A percentile compares a stretch with the other conserved stretches of the same genome.
Evolutionary conservation across 2,329 filamentous ascomycete species (phyloP).

Genomic region (Tolypocladium amazonense): DNA sequence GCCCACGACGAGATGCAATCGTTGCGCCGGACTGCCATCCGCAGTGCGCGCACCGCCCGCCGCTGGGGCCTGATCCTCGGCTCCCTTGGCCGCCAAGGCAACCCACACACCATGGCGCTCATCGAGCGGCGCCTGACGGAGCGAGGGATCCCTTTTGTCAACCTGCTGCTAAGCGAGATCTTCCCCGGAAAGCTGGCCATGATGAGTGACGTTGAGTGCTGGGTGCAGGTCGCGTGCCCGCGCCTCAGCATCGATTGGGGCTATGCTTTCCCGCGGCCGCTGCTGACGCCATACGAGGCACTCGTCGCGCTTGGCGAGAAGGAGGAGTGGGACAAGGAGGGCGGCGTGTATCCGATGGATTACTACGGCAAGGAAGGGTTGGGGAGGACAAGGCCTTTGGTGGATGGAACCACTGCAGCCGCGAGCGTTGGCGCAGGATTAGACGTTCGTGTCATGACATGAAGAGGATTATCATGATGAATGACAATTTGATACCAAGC

Average conservation of each 20-base stretch:
- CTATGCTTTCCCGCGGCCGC: conserved; percentile 80
- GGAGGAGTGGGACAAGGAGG: conserved; percentile 55
- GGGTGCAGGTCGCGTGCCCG: conserved; percentile 98
- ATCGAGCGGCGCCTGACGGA: conserved; percentile 69
- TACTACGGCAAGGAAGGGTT: conserved; percentile 91
- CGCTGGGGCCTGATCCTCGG: conserved; percentile 96
- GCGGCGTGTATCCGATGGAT: conserved; percentile 88
- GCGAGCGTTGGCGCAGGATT: background rate
- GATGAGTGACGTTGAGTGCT: conserved; percentile 91
- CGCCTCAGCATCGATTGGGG: conserved; percentile 97
- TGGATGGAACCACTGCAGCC: conserved; percentile 9
- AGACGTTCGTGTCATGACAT: background rate
- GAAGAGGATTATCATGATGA: background rate
- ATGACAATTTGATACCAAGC: background rate
- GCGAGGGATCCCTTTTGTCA: conserved; percentile 69
- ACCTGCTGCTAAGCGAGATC: conserved; percentile 84
- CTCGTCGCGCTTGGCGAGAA: conserved; percentile 75
- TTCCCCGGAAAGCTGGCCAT: conserved; percentile 90
- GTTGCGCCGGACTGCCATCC: conserved; percentile 67
- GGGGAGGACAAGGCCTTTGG: conserved; percentile 58
- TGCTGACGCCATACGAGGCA: conserved; percentile 92
- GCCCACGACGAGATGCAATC: conserved; percentile 84
- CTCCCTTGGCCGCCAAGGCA: conserved; percentile 85
- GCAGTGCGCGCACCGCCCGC: conserved; percentile 60
- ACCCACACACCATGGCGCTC: conserved; percentile 80